Conservation (phyloP, 352 stramenopile genomes). For the Globisporangium abappressorium region DNA sequence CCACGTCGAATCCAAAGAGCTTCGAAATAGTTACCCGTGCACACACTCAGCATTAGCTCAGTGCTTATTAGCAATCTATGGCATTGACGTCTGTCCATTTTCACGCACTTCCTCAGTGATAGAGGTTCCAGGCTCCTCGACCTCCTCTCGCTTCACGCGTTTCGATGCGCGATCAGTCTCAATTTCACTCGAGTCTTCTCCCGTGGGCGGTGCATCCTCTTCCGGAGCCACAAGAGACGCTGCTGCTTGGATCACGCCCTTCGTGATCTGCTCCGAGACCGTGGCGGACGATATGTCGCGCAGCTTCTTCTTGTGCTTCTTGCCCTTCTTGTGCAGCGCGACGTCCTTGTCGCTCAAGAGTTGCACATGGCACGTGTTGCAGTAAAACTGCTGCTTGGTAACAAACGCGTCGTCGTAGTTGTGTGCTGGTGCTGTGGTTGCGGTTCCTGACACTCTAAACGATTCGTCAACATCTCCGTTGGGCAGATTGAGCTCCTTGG, state of each 20-base stretch:
- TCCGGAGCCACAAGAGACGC: background rate
- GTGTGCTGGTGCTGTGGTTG: constrained; percentile 15
- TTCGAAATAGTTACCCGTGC: background rate
- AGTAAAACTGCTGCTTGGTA: constrained; percentile 60
- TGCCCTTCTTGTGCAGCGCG: constrained; percentile 68
- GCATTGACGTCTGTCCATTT: background rate
- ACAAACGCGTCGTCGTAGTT: constrained; percentile 44
- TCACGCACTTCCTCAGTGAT: no score
- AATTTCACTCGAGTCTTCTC: background rate
- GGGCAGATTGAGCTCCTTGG: constrained; percentile 28
- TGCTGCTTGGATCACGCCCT: constrained; percentile 19
- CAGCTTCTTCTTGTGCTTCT: constrained; percentile 82
- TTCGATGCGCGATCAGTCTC: constrained; percentile 17
- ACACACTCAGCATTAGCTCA: background rate
- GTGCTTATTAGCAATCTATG: background rate
- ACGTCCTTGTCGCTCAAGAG: constrained; percentile 76
- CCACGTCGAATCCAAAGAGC: background rate
- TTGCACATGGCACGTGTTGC: constrained; percentile 62
- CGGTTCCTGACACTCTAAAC: constrained; percentile 8
- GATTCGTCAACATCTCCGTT: constrained; percentile 34
- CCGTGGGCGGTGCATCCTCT: background rate
- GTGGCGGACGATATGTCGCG: constrained; percentile 43
- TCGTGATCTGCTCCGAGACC: constrained; percentile 46
- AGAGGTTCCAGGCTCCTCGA: background rate
- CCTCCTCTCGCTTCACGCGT: constrained; percentile 25